Base-by-base conservation (phyloP, 1,284 basidiomycete species). In the Schizophyllum amplum region DNA sequence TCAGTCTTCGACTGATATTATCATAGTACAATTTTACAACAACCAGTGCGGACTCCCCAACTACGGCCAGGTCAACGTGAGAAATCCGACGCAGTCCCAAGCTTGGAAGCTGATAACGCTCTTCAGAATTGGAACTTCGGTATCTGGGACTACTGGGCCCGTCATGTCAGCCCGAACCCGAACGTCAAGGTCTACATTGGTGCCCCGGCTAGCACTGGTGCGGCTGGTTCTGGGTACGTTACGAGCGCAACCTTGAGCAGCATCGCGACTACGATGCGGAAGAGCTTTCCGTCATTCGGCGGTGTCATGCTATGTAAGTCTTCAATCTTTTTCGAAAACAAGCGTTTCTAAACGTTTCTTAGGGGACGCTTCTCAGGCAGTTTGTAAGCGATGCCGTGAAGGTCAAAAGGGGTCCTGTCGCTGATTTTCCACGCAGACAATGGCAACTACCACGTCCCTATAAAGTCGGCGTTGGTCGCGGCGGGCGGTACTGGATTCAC, bases 251-350 rank as follows among this genome's bases (percentile, higher is more conserved):
- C 76, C 7, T 70, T 88, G 52, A 75, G 71, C 51, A 75, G 57
- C 57, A 81, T 82, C 52, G 75, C 82, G 20, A 69, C 71, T 21
- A 67, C 75, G 60, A 86, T 82, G 77, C 77, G 82, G 47, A 71
- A 79, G 21, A 81, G 76, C 55, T 87, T 86, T 71, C 82, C 84
- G 15, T 84, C 82, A 1, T 87, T 87, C 60, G 84, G 86, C 17
- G 85, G 85, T 24, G 80, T 87, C 17, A 87, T 86, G 83, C 65
- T 88, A 51, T 88, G 84, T 47, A 27, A 21, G 54, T 58, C 15
- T 25, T 21, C 21, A 4, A n/a, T 22, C 47, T 27, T 51, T 42
- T 6, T 20, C 25, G 33, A 7, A 17, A 6, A 27, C 13, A 50
- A 9, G 20, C 15, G 33, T 15, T n/a, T 49, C n/a, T 25, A 21